Conservation (phyloP, 2,329 filamentous ascomycete genomes). For the Hypoxylon sp. region DNA sequence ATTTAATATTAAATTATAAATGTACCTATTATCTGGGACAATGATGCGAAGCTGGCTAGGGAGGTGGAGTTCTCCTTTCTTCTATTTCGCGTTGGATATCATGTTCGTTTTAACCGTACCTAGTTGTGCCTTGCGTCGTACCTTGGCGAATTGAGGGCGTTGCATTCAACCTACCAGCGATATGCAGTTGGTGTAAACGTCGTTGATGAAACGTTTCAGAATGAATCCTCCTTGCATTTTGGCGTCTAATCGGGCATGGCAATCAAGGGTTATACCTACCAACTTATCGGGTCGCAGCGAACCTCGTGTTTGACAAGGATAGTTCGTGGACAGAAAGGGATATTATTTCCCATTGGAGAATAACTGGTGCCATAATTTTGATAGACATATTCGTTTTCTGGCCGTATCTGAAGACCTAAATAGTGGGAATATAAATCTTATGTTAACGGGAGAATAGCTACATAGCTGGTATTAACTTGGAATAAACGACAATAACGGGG, state of each 20-base stretch:
- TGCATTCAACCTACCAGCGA: background rate
- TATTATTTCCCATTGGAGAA: background rate
- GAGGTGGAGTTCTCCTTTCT: no score
- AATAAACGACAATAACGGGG: no score
- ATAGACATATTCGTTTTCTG: background rate
- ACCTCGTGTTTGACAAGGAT: background rate
- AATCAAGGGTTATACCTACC: background rate
- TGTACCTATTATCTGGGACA: background rate
- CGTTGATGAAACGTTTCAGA: background rate
- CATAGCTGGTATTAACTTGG: no score
- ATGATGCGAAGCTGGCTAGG: no score
- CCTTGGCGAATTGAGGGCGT: background rate
- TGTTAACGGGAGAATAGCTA: no score
- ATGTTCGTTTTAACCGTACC: background rate
- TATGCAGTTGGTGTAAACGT: conserved; percentile 2
- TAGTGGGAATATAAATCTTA: no score
- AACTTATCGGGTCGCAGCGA: background rate
- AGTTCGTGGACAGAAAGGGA: background rate
- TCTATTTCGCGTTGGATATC: background rate
- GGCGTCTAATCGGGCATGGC: background rate
- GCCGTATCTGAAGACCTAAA: background rate
- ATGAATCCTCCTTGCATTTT: background rate
- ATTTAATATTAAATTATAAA: background rate
- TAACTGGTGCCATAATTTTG: background rate
- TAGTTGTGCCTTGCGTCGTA: background rate